Evolutionary conservation across 2,329 filamentous ascomycete genomes (phyloP).

Genomic region (Talaromyces marneffei): DNA sequence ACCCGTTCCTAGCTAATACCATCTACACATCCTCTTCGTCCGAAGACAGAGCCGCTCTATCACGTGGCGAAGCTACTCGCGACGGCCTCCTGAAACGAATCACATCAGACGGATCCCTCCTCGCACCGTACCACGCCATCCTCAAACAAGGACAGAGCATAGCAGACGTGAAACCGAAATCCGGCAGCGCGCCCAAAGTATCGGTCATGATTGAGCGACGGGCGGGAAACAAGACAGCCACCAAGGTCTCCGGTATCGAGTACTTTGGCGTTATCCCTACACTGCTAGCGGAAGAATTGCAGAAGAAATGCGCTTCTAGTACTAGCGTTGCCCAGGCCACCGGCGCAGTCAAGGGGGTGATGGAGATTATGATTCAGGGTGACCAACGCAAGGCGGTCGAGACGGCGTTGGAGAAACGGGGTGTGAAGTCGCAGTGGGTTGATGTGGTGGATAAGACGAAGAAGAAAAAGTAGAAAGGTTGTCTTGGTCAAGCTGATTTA

Average conservation of each 20-base stretch:
- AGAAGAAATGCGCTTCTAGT: slow-evolving; percentile 63
- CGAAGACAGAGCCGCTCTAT: slow-evolving; percentile 52
- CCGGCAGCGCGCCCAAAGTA: slow-evolving; percentile 56
- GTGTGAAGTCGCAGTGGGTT: slow-evolving; percentile 55
- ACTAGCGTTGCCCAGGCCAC: slow-evolving; percentile 58
- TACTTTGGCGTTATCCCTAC: slow-evolving; percentile 56
- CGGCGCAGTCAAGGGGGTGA: slow-evolving; percentile 57
- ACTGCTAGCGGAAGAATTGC: slow-evolving; percentile 58
- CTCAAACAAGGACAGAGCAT: slow-evolving; percentile 37
- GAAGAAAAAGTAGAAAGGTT: slow-evolving; percentile 53
- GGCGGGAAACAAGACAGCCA: slow-evolving; percentile 61
- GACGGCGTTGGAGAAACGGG: slow-evolving; percentile 54
- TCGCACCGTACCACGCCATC: slow-evolving; percentile 54
- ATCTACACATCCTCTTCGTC: slow-evolving; percentile 49
- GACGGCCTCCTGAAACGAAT: slow-evolving; percentile 58
- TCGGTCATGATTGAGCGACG: slow-evolving; percentile 57
- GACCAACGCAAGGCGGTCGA: slow-evolving; percentile 58
- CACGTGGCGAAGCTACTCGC: slow-evolving; percentile 53
- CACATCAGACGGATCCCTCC: slow-evolving; percentile 42
- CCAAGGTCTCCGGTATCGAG: slow-evolving; percentile 57
- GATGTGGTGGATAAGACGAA: slow-evolving; percentile 64
- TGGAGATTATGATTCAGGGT: slow-evolving; percentile 64
- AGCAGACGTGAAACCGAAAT: slow-evolving; percentile 52
- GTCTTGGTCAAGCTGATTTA: no score
- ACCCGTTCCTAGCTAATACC: slow-evolving; percentile 58